Percentiles rank a stretch among this genome's conserved stretches.
These are phyloP conservation scores for Acer negundo DNA, from an alignment of 345 rosid genomes.

Conservation along the genomic window DNA sequence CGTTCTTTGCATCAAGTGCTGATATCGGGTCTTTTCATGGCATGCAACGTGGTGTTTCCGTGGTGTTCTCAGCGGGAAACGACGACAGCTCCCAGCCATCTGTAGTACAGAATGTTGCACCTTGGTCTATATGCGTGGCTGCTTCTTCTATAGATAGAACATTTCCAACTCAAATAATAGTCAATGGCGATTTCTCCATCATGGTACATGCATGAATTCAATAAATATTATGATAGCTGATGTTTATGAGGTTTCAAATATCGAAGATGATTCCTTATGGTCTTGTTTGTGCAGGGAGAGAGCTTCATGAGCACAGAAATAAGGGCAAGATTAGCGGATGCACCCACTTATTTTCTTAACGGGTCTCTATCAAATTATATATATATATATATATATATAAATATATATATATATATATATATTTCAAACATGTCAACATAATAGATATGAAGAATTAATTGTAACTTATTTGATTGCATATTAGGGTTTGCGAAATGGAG, in stretches of 20 bases:
- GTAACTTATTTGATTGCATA: neutral
- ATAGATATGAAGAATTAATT: too few species aligned
- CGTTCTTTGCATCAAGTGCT: conserved; percentile 33
- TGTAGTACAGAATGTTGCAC: conserved; percentile 49
- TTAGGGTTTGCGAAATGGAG: conserved; percentile 46
- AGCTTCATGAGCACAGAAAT: conserved; percentile 53
- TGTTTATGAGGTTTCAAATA: neutral
- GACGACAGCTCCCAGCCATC: conserved; percentile 45
- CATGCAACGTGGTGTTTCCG: conserved; percentile 50
- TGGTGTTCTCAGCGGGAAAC: conserved; percentile 65
- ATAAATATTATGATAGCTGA: too few species aligned
- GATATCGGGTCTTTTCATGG: conserved; percentile 62
- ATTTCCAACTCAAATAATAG: conserved; percentile 42
- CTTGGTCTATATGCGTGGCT: conserved; percentile 61
- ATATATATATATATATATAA: too few species aligned
- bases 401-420: too few species aligned
- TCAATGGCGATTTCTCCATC: conserved; percentile 38
- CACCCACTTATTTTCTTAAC: conserved; percentile 40
- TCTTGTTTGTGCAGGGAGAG: conserved; percentile 46
- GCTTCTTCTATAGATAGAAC: conserved; percentile 60
- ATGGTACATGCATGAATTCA: conserved; percentile 33
- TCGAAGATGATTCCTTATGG: neutral
- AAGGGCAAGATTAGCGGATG: conserved; percentile 41
- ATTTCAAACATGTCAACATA: too few species aligned
- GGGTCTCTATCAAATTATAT: conserved; percentile 37